phyloP scores from a whole-genome alignment of 2,329 filamentous ascomycete genomes.

The Pleomassaria siparia region DNA sequence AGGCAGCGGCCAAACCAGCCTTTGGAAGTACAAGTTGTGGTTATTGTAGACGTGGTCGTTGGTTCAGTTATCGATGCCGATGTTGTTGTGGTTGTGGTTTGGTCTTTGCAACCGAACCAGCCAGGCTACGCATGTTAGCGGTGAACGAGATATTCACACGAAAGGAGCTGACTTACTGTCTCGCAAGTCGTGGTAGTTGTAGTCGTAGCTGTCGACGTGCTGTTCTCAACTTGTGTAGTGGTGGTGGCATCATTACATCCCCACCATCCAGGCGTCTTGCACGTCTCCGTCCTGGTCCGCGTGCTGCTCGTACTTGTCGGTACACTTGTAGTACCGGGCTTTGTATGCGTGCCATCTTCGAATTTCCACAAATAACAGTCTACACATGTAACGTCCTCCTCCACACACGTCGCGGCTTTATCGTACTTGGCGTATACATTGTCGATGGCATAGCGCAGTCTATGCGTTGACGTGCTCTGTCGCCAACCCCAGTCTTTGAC shows the following conservation, averaged over 20 bases:
- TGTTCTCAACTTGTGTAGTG: conserved; percentile 16
- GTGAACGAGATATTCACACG: too few species aligned
- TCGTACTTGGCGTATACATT: conserved; percentile 40
- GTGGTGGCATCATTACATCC: conserved; percentile 36
- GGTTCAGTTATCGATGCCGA: conserved; percentile 6
- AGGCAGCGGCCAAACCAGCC: conserved; percentile 41
- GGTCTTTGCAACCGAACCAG: conserved; percentile 43
- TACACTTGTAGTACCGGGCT: conserved; percentile 24
- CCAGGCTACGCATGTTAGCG: too few species aligned
- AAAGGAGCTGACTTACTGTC: too few species aligned
- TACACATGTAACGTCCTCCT: conserved; percentile 37
- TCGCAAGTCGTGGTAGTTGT: conserved; percentile 30
- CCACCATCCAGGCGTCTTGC: conserved; percentile 43
- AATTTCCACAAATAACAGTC: conserved; percentile 42
- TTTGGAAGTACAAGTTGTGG: conserved; percentile 35
- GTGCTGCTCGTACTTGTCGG: conserved; percentile 26
- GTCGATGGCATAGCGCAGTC: conserved; percentile 37
- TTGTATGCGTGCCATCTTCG: conserved; percentile 37
- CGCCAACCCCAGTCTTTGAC: conserved; percentile 42
- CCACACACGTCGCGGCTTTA: conserved; percentile 33
- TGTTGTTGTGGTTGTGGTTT: conserved; percentile 24
- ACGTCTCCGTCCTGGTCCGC: conserved; percentile 37
- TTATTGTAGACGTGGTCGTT: conserved; percentile 19
- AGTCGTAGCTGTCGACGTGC: conserved; percentile 23
- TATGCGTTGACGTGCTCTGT: conserved; percentile 35